Conservation (phyloP, 805 yeast genomes). For the Saccharomycopsis synnaedendra region DNA sequence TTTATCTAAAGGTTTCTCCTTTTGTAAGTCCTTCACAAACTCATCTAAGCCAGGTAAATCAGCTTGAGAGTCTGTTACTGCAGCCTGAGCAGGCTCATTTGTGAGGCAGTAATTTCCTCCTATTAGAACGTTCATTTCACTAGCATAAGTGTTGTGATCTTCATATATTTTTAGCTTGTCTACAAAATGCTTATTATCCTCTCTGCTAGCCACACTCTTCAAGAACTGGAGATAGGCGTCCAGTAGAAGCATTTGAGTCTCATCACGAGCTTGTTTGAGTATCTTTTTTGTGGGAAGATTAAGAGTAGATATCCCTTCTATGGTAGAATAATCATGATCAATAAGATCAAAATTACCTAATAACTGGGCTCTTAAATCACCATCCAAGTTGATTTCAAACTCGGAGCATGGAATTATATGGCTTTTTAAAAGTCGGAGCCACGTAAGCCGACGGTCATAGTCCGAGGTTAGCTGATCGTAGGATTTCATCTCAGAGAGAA, state of each 20-base stretch:
- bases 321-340: slow-evolving; percentile 1
- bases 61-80: background rate
- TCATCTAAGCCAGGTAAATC: slow-evolving; percentile 10
- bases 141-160: background rate
- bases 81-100: background rate
- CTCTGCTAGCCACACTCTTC: slow-evolving; percentile 8
- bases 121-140: background rate
- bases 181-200: slow-evolving; percentile 7
- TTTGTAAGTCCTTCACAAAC: background rate
- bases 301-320: background rate
- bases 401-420: slow-evolving; percentile 10
- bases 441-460: background rate
- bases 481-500: slow-evolving; percentile 1
- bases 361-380: slow-evolving; percentile 9
- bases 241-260: slow-evolving; percentile 8
- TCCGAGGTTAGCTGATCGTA: background rate
- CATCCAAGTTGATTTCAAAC: slow-evolving; percentile 13
- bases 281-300: slow-evolving; percentile 1
- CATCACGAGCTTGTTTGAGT: slow-evolving; percentile 12
- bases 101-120: slow-evolving; percentile 7
- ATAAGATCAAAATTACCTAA: slow-evolving; percentile 4
- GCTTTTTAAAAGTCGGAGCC: slow-evolving; percentile 4
- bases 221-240: slow-evolving; percentile 15
- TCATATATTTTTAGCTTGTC: slow-evolving; percentile 5
- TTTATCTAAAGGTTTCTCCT: too few relatives aligned